A percentile compares a stretch with the other conserved stretches of the same genome.
phyloP scores from a whole-genome alignment of 2,329 filamentous ascomycete species.

The Cephalotrichum gorgonifer region DNA sequence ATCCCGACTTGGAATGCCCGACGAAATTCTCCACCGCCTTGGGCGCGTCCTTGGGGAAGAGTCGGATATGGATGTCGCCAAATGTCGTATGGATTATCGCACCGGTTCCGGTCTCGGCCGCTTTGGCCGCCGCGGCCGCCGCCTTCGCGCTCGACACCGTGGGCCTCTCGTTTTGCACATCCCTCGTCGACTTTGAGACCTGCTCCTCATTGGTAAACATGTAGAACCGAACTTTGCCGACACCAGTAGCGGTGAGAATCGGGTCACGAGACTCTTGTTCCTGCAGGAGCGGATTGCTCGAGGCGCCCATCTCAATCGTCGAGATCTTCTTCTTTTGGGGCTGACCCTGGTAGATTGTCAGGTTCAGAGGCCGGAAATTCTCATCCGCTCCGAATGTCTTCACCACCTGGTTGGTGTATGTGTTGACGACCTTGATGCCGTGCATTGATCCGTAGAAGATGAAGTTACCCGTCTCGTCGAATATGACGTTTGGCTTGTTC shows the following conservation, averaged over 20 bases:
- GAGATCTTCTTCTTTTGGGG: constrained; percentile 89
- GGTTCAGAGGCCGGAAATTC: constrained; percentile 69
- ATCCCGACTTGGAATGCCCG: constrained; percentile 77
- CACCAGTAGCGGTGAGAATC: constrained; percentile 74
- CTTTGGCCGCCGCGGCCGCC: constrained; percentile 43
- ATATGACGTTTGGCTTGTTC: constrained; percentile 74
- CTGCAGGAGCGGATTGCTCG: constrained; percentile 81
- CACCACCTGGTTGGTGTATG: constrained; percentile 83
- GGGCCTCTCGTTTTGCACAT: constrained; percentile 92
- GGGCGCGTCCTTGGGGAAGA: constrained; percentile 88
- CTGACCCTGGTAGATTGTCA: constrained; percentile 87
- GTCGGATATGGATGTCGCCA: constrained; percentile 85
- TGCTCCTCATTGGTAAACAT: constrained; percentile 92
- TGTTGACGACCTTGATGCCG: constrained; percentile 93
- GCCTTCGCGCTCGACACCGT: constrained; percentile 30
- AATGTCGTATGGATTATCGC: constrained; percentile 87
- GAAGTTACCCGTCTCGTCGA: constrained; percentile 94
- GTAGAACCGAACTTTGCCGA: constrained; percentile 88
- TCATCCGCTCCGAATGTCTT: constrained; percentile 88
- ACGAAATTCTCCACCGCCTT: constrained; percentile 97
- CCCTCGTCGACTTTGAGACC: constrained; percentile 71
- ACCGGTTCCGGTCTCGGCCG: constrained; percentile 62
- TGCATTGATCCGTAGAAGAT: constrained; percentile 87
- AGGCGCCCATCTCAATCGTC: constrained; percentile 95
- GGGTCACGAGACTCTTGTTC: constrained; percentile 88